Conservation (phyloP, 2,329 filamentous ascomycete genomes). For the Epichloe bromicola region DNA sequence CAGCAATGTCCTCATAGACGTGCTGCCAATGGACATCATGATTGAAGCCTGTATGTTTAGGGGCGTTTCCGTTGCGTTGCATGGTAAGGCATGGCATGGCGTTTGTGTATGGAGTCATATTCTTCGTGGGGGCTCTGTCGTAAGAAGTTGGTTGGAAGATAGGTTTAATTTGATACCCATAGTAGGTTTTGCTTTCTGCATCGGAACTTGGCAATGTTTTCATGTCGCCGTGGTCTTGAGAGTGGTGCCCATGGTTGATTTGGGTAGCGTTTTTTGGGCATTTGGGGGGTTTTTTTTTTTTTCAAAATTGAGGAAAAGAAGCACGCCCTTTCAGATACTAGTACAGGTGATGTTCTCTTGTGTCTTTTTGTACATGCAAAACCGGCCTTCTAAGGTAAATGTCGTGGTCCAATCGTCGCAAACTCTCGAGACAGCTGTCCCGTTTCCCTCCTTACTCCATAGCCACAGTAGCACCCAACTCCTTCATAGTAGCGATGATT, state of each 20-base stretch:
- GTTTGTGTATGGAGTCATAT: conserved; percentile 4
- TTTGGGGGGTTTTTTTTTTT: neutral
- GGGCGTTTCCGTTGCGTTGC: neutral
- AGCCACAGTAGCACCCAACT: conserved; percentile 70
- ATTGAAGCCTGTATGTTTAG: conserved; percentile 7
- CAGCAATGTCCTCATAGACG: conserved; percentile 27
- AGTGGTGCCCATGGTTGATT: neutral
- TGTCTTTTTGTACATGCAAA: conserved; percentile 25
- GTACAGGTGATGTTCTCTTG: conserved; percentile 17
- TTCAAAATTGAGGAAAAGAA: neutral
- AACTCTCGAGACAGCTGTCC: neutral
- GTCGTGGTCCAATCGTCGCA: conserved; percentile 10
- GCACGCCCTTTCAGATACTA: conserved; percentile 18
- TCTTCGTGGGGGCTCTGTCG: neutral
- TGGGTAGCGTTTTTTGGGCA: neutral
- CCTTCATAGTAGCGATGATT: conserved; percentile 92
- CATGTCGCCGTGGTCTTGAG: neutral
- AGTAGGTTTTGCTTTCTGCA: neutral
- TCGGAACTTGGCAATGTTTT: neutral
- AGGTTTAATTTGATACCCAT: conserved; percentile 18
- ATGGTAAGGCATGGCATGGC: conserved; percentile 17
- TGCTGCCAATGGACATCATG: conserved; percentile 18
- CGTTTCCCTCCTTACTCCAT: conserved; percentile 60
- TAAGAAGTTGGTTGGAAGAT: conserved; percentile 5
- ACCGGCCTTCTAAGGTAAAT: conserved; percentile 19